A percentile compares a stretch with the other conserved stretches of the same genome.
Evolutionary conservation across 208 protist genomes (phyloP).

Genomic region (Strigomonas culicis): DNA sequence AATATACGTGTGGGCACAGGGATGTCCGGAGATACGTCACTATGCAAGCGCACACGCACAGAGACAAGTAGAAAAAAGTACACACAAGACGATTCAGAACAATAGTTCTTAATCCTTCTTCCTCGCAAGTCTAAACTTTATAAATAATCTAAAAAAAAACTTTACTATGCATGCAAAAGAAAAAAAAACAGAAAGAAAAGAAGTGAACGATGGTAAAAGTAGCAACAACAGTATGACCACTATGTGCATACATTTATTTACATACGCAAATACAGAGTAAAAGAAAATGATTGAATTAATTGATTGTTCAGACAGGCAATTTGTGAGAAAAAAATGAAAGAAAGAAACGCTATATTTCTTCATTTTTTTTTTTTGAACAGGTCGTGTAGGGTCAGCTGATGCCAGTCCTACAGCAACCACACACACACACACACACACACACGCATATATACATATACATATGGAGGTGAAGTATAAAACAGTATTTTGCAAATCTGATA

Average conservation of each 20-base stretch:
- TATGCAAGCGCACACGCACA: neutral
- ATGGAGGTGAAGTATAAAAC: too few relatives aligned
- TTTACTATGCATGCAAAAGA: neutral
- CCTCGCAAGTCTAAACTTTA: too few relatives aligned
- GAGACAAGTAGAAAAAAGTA: constrained; percentile 3
- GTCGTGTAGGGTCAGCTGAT: too few relatives aligned
- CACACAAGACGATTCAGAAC: neutral
- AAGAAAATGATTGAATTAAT: neutral
- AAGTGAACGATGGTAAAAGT: too few relatives aligned
- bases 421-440: too few relatives aligned
- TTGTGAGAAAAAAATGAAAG: neutral
- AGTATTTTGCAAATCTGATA: too few relatives aligned
- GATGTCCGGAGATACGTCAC: too few relatives aligned
- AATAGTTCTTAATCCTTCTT: neutral
- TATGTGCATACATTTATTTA: neutral
- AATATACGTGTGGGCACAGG: neutral
- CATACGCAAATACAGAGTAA: neutral
- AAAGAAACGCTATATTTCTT: neutral
- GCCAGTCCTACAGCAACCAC: too few relatives aligned
- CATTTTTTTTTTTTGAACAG: constrained; percentile 2
- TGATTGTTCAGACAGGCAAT: too few relatives aligned
- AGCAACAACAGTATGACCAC: neutral
- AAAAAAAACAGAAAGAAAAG: constrained; percentile 12
- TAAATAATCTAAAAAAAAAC: neutral
- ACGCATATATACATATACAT: too few relatives aligned